phyloP scores from a whole-genome alignment of 148 eudicot genomes.

The Heliamphora exappendiculata region DNA sequence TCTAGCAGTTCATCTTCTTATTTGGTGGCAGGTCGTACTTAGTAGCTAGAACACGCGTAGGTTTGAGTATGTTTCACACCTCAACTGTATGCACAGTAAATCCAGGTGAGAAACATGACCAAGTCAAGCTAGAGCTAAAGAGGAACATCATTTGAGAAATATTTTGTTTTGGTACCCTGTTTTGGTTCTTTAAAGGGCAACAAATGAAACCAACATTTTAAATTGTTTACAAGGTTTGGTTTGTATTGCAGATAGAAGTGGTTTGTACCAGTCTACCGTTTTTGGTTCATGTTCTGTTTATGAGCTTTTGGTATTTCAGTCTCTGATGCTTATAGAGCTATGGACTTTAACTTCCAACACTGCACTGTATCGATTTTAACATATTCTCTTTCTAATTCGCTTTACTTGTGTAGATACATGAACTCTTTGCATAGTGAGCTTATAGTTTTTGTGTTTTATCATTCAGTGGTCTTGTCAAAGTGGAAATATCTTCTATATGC shows the following conservation, averaged over 20 bases:
- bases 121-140: neutral
- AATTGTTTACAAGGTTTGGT: neutral
- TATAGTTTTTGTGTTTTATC: neutral
- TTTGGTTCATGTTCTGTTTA: neutral
- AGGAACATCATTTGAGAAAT: neutral
- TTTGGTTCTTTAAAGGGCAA: neutral
- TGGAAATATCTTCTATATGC: neutral
- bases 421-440: neutral
- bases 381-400: neutral
- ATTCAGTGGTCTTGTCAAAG: neutral
- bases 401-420: neutral
- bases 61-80: too few species aligned
- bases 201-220: neutral
- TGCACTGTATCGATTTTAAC: neutral
- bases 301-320: neutral
- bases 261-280: neutral
- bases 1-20: too few species aligned
- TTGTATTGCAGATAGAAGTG: neutral
- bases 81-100: too few species aligned
- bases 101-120: too few species aligned
- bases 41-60: too few species aligned
- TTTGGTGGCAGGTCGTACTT: too few species aligned
- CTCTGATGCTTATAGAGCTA: neutral
- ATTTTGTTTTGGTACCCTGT: neutral
- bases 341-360: neutral